A percentile compares a stretch with the other conserved stretches of the same genome.
These are phyloP conservation scores for Pisolithus orientalis DNA, from an alignment of 768 basidiomycete genomes.

Conservation along the genomic window DNA sequence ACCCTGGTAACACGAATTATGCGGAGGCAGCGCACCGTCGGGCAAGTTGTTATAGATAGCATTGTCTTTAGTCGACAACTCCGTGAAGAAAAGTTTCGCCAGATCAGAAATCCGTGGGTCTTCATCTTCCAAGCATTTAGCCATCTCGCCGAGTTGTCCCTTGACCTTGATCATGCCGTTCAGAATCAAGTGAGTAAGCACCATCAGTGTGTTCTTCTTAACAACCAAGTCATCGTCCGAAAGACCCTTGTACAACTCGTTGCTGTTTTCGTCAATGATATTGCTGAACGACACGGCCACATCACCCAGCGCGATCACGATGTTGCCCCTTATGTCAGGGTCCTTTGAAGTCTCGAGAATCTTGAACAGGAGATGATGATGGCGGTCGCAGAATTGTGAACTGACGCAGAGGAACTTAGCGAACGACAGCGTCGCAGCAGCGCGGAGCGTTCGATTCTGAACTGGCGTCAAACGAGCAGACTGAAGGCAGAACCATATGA, in stretches of 20 bases:
- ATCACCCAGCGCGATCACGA: constrained; percentile 96
- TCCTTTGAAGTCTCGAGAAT: constrained; percentile 90
- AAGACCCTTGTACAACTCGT: constrained; percentile 90
- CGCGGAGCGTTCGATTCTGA: constrained; percentile 82
- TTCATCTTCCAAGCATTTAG: constrained; percentile 94
- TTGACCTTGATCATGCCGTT: constrained; percentile 99
- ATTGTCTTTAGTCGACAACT: constrained; percentile 95
- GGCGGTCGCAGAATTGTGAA: constrained; percentile 86
- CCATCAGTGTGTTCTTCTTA: constrained; percentile 99
- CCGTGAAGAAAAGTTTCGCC: constrained; percentile 97
- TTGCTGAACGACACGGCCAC: constrained; percentile 97
- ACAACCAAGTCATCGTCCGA: constrained; percentile 82
- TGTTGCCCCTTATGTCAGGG: constrained; percentile 87
- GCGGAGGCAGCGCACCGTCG: constrained; percentile 54
- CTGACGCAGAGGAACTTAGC: constrained; percentile 97
- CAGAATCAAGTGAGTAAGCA: constrained; percentile 90
- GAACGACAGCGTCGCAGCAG: constrained; percentile 81
- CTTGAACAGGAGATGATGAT: constrained; percentile 87
- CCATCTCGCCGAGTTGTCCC: constrained; percentile 99
- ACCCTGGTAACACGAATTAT: not conserved
- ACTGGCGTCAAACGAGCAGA: constrained; percentile 4
- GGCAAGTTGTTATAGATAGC: constrained; percentile 98
- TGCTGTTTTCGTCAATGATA: constrained; percentile 95
- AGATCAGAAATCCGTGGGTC: constrained; percentile 86
- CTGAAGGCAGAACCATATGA: not conserved